Base-by-base conservation (phyloP, 768 basidiomycete genomes). In the Leucogyrophana mollusca region DNA sequence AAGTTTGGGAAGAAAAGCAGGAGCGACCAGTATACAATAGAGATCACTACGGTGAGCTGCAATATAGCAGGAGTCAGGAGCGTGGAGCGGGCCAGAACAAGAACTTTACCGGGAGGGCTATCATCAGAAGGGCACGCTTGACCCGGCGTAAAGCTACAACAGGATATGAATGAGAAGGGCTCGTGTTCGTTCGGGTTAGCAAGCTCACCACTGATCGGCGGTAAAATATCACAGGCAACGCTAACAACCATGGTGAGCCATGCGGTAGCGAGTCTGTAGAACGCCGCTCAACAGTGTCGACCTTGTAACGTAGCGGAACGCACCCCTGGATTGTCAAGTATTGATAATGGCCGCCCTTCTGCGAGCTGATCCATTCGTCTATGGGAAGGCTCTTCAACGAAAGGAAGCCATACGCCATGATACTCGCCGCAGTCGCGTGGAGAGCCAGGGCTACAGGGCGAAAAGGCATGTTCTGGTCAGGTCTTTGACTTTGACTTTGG, bases 281-380 rank as follows among this genome's bases (percentile, higher is more conserved):
- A 33, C n/a, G 20, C 7, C 17, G 4, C 51, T 38, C 24, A 7
- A 6, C 8, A 11, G 2, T 16, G 11, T 4, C 33, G 35, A n/a
- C 2, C 25, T 18, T 18, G n/a, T 6, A 6, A 16, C 40, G 13
- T n/a, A 13, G 34, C 21, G 37, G 7, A 16, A 57, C 75, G 16
- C 50, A 83, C 88, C 86, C 87, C 64, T 88, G 81, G 53, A 90
- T 86, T 1, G 90, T 93, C 44, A 92, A 67, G 57, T 79, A 92
- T 60, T 85, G 84, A 38, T 74, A 76, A 53, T 82, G 79, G 1
- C 87, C 87, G 2, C 85, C 85, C 52, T 74, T 78, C 54, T 78
- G 79, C 3, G 53, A 45, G 9, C n/a, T 32, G 1, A 82, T 73
- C 51, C 62, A 68, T 1, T 47, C 46, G 43, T 62, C 56, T 4